Evolutionary conservation across 352 stramenopile genomes (phyloP).

Genomic region (Pythium apleroticum): DNA sequence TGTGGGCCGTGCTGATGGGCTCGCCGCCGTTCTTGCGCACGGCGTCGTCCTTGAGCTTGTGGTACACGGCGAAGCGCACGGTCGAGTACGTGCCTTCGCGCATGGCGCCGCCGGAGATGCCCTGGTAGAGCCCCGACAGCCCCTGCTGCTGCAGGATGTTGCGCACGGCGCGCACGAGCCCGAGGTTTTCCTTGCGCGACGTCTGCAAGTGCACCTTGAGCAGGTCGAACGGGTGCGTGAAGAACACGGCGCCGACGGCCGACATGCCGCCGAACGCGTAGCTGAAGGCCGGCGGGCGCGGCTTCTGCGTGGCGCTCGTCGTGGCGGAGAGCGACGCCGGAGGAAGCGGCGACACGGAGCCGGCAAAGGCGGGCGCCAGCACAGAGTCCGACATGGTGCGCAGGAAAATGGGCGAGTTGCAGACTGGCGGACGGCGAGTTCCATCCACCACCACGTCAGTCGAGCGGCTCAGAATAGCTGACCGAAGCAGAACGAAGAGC

Average conservation of each 20-base stretch:
- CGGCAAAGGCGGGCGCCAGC: background rate
- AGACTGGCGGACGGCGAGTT: background rate
- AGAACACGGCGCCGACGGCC: conserved; percentile 81
- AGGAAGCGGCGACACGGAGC: conserved; percentile 1
- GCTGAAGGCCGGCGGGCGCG: conserved; percentile 50
- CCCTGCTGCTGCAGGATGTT: conserved; percentile 68
- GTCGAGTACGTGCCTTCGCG: conserved; percentile 84
- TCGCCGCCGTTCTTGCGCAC: conserved; percentile 63
- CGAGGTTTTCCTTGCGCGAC: conserved; percentile 70
- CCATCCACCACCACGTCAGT: conserved; percentile 9
- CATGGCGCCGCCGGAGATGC: conserved; percentile 78
- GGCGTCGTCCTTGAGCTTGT: conserved; percentile 79
- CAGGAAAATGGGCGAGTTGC: background rate
- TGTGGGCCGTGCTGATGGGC: conserved; percentile 67
- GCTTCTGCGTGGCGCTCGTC: background rate
- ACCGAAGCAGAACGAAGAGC: background rate
- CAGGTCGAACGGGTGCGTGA: conserved; percentile 84
- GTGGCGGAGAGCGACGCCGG: conserved; percentile 15
- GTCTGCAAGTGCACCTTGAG: conserved; percentile 85
- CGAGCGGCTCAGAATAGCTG: background rate
- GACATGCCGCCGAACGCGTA: conserved; percentile 77
- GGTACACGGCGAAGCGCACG: conserved; percentile 83
- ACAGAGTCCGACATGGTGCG: conserved; percentile 11
- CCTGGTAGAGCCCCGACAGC: conserved; percentile 70
- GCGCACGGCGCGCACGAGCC: conserved; percentile 45